phyloP scores from a whole-genome alignment of 2,329 filamentous ascomycete species.

The Cladosporium phlei region DNA sequence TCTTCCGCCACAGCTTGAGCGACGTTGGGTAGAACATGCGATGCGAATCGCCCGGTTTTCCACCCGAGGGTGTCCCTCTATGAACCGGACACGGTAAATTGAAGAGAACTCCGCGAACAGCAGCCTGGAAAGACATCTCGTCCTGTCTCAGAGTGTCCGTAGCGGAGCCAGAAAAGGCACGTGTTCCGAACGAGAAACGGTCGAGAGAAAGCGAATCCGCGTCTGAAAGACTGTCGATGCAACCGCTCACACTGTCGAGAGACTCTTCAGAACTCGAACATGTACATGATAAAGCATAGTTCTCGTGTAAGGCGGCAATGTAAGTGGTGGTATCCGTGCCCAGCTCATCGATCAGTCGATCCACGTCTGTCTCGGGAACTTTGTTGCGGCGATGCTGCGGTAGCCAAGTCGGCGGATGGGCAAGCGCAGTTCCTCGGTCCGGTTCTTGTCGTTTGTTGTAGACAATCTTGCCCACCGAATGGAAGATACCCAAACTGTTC shows the following conservation, averaged over 20 bases:
- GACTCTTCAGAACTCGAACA: slow-evolving; percentile 55
- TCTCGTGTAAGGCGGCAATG: slow-evolving; percentile 85
- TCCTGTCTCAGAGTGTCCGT: slow-evolving; percentile 80
- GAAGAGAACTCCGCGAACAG: slow-evolving; percentile 80
- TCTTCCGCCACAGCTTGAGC: slow-evolving; percentile 74
- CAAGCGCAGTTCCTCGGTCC: slow-evolving; percentile 31
- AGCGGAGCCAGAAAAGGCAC: slow-evolving; percentile 46
- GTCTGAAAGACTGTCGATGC: slow-evolving; percentile 79
- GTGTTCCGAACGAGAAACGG: slow-evolving; percentile 58
- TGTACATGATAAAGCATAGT: slow-evolving; percentile 82
- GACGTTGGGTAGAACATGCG: slow-evolving; percentile 92
- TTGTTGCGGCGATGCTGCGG: slow-evolving; percentile 42
- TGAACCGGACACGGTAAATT: slow-evolving; percentile 82
- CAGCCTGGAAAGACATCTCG: slow-evolving; percentile 89
- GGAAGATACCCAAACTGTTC: slow-evolving; percentile 87
- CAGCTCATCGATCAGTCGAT: slow-evolving; percentile 83
- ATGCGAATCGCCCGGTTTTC: slow-evolving; percentile 54
- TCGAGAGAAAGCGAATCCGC: slow-evolving; percentile 79
- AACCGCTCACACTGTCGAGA: slow-evolving; percentile 75
- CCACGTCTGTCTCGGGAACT: slow-evolving; percentile 44
- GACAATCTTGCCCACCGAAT: slow-evolving; percentile 90
- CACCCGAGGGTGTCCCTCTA: slow-evolving; percentile 39
- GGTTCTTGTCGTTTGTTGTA: slow-evolving; percentile 83
- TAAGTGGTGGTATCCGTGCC: slow-evolving; percentile 91
- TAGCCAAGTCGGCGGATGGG: slow-evolving; percentile 45